Percentiles rank a stretch among this genome's conserved stretches.
Conservation (phyloP, 108 stramenopile species). For the Aurantiochytrium sp. region DNA sequence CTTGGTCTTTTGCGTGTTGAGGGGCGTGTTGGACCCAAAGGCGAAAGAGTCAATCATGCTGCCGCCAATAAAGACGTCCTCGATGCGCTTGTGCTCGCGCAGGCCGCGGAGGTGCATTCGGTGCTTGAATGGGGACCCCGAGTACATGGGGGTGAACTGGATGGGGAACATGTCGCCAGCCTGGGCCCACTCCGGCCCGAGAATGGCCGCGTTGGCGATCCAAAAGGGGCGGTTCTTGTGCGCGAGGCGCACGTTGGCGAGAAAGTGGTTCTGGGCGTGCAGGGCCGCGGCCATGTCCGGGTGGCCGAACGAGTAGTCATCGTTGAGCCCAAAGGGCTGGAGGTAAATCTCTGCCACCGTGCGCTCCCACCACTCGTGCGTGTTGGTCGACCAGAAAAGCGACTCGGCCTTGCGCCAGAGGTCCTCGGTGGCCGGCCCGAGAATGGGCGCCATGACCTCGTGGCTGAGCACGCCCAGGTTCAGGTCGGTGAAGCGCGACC, state of each 20-base stretch:
- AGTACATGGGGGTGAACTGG: slow-evolving; percentile 24
- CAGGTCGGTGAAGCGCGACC: neutral
- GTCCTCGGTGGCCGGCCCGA: neutral
- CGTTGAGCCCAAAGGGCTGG: slow-evolving; percentile 23
- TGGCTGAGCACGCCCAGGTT: neutral
- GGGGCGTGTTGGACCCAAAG: neutral
- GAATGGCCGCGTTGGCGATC: slow-evolving; percentile 2
- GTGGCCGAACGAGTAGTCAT: neutral
- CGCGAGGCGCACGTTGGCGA: neutral
- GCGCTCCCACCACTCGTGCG: slow-evolving; percentile 21
- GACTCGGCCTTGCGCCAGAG: neutral
- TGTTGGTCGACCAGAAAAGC: neutral
- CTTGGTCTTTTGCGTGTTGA: neutral
- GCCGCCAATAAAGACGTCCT: slow-evolving; percentile 8
- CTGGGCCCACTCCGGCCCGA: neutral
- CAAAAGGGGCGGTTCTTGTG: neutral
- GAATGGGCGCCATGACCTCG: neutral
- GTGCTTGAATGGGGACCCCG: neutral
- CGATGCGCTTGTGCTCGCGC: neutral
- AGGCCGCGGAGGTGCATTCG: neutral
- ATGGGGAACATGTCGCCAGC: neutral
- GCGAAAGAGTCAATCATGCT: slow-evolving; percentile 11
- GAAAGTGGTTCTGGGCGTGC: neutral
- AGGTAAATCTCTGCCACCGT: slow-evolving; percentile 23
- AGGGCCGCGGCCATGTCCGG: neutral